A percentile compares a stretch with the other conserved stretches of the same genome.
Conservation (phyloP, 1,139 yeast genomes). For the Debaryomyces psychrophilus region DNA sequence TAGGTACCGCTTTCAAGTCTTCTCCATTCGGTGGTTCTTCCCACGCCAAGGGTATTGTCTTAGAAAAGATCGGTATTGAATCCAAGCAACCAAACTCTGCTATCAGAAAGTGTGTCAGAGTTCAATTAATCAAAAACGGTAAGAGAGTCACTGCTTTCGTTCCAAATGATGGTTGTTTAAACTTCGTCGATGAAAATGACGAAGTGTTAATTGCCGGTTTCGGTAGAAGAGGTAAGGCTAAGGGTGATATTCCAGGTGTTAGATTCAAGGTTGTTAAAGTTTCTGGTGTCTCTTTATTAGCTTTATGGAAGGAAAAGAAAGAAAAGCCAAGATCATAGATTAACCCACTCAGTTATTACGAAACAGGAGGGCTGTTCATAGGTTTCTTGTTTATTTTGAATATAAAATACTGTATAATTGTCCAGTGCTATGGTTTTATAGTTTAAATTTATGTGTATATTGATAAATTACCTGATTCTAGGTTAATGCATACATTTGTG, state of each 20-base stretch:
- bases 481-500: conserved; percentile 25
- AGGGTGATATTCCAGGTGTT: conserved; percentile 99
- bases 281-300: conserved; percentile 99
- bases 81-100: conserved; percentile 99
- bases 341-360: conserved; percentile 4
- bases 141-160: conserved; percentile 99
- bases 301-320: conserved; percentile 99
- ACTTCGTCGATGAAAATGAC: conserved; percentile 99
- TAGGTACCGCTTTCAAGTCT: conserved; percentile 99
- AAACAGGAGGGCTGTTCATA: conserved; percentile 8
- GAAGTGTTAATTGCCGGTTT: conserved; percentile 99
- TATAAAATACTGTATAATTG: conserved; percentile 10
- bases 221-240: conserved; percentile 99
- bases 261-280: conserved; percentile 99
- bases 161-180: conserved; percentile 99
- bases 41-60: conserved; percentile 99
- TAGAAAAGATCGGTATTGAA: conserved; percentile 99
- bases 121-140: conserved; percentile 99
- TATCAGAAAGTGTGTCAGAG: conserved; percentile 99
- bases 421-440: conserved; percentile 17
- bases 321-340: conserved; percentile 99
- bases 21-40: conserved; percentile 99
- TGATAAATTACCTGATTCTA: conserved; percentile 18
- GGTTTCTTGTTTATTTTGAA: conserved; percentile 12
- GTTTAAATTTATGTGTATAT: conserved; percentile 27